Evolutionary conservation across 257 asterid genomes (phyloP), one percentile per base, ranked within the genome.

Genomic region (Penstemon newberryi): DNA sequence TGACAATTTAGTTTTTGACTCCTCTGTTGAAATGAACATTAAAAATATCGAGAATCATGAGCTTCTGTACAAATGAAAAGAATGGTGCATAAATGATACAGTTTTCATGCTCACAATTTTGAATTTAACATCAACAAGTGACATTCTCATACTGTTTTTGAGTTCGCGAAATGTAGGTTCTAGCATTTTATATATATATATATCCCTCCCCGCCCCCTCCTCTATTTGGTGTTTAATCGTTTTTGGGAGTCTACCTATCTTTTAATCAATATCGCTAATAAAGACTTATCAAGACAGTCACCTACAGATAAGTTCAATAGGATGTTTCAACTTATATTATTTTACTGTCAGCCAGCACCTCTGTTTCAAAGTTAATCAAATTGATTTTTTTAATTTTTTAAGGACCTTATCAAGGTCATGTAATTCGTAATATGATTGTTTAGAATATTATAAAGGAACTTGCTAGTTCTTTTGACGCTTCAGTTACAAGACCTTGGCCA

Each of bases 1-100:
- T 92, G 78, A 79, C 60, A 71, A 51, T 68, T 37, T 39, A 42
- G 7, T 36, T 69, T 50, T 71, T 74, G 60, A 9, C 64, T 49
- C 65, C 54, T 63, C 40, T 54, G 70, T 46, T 61, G 65, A 78
- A 9, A 52, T 74, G 61, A 70, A 59, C 53, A 71, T 68, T 54
- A 68, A 70, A 64, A 54, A 51, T 65, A 33, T 39, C 59, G 59
- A 51, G 59, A 66, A 70, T 67, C 49, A 42, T 55, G 70, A 72
- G 38, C 43, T 64, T 18, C 61, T 71, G 69, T 57, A 56, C 25
- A 67, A 65, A 55, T 67, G 41, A 67, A 5, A 56, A 55, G 63
- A 64, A 55, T 66, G 53, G 49, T 67, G 61, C 55, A 39, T 9
- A 63, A 63, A 33, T 45, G 40, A 36, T 9, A 65, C 51, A 51